Evolutionary conservation across 2,329 filamentous ascomycete genomes (phyloP), one percentile per base, ranked within the genome.

Genomic region (Colletotrichum sp.): DNA sequence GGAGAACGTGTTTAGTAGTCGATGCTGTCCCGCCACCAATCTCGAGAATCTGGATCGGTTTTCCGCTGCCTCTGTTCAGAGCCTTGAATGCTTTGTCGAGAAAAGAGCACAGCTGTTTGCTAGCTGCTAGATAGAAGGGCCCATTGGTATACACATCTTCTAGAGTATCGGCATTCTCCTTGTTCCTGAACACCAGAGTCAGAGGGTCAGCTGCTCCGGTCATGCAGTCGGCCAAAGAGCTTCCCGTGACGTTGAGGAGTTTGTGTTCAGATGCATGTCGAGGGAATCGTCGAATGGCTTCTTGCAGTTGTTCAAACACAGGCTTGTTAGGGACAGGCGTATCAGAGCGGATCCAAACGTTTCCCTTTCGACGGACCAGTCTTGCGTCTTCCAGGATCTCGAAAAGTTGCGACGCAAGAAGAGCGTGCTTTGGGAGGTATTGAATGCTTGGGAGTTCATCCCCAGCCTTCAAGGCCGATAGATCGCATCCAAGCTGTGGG

Each of bases 21-120:
- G 83, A 84, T 5, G 86, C 86, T 0, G 85, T 86, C 15, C 85
- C 86, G 1, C 81, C 85, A 0, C 86, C 86, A 12, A 87, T 72
- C 75, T 87, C 85, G 66, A 88, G 80, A 34, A 87, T 83, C 6
- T 43, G n/a, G 15, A 63, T 43, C 0, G 33, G 33, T 11, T 29
- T 1, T 6, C 59, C 34, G 34, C 24, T 63, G 33, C 13, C 34
- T 15, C 6, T 43, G 4, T 21, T 29, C 33, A 43, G 11, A 16
- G 33, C 36, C 7, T 16, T 47, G 69, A 84, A 79, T 12, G 63
- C 31, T 18, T 34, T 21, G 4, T 61, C 29, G n/a, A 61, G 29
- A 24, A 61, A 61, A 61, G 58, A 61, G n/a, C 58, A 61, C 8
- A 61, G 58, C 3, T 61, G 58, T 34, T 61, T 61, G 58, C 58